Conservation (phyloP, 2,329 filamentous ascomycete genomes). For the Penicillium polonicum region DNA sequence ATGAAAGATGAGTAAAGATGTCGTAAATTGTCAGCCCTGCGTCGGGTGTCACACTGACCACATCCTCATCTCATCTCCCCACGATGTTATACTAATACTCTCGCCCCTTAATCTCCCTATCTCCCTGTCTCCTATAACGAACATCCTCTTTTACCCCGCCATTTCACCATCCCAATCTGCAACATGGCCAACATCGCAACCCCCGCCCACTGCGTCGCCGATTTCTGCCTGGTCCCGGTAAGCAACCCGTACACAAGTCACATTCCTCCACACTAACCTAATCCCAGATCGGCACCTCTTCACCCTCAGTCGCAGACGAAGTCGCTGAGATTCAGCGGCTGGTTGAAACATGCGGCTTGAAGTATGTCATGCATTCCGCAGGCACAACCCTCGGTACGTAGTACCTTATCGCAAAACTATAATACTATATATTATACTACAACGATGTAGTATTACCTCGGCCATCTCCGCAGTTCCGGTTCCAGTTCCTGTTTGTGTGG, state of each 20-base stretch:
- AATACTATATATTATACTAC: not conserved
- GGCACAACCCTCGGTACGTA: conserved; percentile 86
- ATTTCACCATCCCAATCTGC: not conserved
- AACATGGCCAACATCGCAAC: conserved; percentile 49
- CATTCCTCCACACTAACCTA: not conserved
- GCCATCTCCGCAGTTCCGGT: not conserved
- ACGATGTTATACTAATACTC: not conserved
- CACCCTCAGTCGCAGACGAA: conserved; percentile 73
- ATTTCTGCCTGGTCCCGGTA: conserved; percentile 88
- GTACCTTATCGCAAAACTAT: not conserved
- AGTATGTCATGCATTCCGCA: conserved; percentile 87
- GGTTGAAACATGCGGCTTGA: conserved; percentile 74
- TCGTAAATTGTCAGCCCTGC: not conserved
- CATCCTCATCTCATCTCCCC: not conserved
- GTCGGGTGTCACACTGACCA: not conserved
- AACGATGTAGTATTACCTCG: not conserved
- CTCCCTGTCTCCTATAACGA: not conserved
- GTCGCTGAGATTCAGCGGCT: conserved; percentile 86
- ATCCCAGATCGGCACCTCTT: conserved; percentile 72
- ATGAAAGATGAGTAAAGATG: not conserved
- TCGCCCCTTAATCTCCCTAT: not conserved
- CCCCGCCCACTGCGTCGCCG: conserved; percentile 74
- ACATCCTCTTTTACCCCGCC: not conserved
- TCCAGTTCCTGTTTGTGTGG: not conserved
- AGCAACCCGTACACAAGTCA: conserved; percentile 21